These are phyloP conservation scores for Phlebiopsis flavidoalba DNA, from an alignment of 768 basidiomycete species.

Conservation along the genomic window DNA sequence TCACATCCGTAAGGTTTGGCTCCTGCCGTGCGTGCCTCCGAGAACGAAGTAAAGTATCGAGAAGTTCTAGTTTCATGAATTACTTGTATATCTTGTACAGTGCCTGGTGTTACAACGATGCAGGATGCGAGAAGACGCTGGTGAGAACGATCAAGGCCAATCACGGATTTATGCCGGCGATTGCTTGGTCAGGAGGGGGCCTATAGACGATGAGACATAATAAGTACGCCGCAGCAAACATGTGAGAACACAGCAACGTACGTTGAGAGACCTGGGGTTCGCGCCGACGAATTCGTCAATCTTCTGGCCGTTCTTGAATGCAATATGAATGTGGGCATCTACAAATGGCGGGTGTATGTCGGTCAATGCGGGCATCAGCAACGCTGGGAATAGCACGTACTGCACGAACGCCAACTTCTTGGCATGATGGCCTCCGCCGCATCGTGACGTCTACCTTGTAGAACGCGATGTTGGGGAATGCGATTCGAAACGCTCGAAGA, in stretches of 20 bases:
- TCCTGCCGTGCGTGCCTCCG: neutral
- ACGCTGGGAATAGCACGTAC: slow-evolving; percentile 33
- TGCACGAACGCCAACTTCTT: slow-evolving; percentile 57
- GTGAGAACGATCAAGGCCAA: neutral
- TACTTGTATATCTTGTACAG: neutral
- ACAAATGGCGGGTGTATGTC: neutral
- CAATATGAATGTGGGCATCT: slow-evolving; percentile 42
- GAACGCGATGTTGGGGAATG: slow-evolving; percentile 40
- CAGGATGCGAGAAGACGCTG: neutral
- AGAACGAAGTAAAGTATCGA: neutral
- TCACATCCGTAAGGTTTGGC: neutral
- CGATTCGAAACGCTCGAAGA: slow-evolving; percentile 54
- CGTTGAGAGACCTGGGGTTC: slow-evolving; percentile 34
- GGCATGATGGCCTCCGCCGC: slow-evolving; percentile 42
- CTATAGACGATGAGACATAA: neutral
- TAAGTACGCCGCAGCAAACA: neutral
- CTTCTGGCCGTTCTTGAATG: slow-evolving; percentile 33
- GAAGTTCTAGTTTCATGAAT: neutral
- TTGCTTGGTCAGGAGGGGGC: neutral
- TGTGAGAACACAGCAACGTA: slow-evolving; percentile 12
- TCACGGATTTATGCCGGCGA: neutral
- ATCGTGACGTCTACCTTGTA: slow-evolving; percentile 78
- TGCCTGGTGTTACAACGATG: neutral
- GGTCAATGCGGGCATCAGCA: neutral
- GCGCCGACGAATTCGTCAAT: slow-evolving; percentile 44